Evolutionary conservation across 2,329 filamentous ascomycete genomes (phyloP).

Genomic region (Epichloe coenophiala): DNA sequence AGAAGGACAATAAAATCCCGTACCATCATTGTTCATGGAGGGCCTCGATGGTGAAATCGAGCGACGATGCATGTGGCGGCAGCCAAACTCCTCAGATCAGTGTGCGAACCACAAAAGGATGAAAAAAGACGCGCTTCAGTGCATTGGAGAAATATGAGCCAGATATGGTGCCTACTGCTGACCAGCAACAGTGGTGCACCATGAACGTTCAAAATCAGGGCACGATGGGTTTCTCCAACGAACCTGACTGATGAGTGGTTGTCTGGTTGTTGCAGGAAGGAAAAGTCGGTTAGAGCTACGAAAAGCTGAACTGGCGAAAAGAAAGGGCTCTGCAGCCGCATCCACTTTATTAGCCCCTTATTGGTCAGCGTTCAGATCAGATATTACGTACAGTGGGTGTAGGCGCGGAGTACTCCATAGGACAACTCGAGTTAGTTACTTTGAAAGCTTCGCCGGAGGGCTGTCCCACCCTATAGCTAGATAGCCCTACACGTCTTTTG

Average conservation of each 20-base stretch:
- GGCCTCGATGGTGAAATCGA: neutral
- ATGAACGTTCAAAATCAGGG: neutral
- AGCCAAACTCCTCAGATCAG: neutral
- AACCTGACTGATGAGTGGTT: neutral
- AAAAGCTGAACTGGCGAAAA: neutral
- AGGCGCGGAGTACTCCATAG: too few relatives aligned
- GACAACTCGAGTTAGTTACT: too few relatives aligned
- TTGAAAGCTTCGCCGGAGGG: too few relatives aligned
- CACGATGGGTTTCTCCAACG: neutral
- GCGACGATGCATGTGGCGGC: neutral
- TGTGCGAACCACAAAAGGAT: neutral
- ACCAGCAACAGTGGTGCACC: neutral
- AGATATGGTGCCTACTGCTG: neutral
- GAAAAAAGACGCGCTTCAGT: neutral
- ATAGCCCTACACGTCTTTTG: too few relatives aligned
- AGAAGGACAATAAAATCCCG: neutral
- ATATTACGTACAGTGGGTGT: too few relatives aligned
- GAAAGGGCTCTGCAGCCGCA: neutral
- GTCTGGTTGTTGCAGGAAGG: neutral
- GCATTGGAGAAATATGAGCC: neutral
- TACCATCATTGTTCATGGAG: slow-evolving; percentile 1
- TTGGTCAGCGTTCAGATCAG: too few relatives aligned
- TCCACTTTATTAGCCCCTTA: neutral
- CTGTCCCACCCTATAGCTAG: too few relatives aligned
- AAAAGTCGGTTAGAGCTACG: neutral